Evolutionary conservation across 257 asterid species (phyloP).

Genomic region (Coffea canephora): DNA sequence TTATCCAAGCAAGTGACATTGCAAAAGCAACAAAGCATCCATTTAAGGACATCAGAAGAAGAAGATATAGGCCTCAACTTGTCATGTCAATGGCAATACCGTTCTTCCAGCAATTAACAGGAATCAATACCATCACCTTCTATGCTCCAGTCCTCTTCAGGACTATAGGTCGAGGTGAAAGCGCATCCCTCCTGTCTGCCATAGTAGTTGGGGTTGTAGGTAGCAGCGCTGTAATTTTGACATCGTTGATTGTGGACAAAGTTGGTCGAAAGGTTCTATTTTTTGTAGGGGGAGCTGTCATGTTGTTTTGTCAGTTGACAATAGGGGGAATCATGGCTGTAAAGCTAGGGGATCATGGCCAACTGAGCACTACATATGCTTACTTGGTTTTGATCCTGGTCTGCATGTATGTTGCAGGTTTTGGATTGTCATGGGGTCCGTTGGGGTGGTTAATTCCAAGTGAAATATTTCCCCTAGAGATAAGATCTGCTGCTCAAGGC

Average conservation of each 20-base stretch:
- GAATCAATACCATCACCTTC: slow-evolving; percentile 64
- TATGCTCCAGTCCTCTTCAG: slow-evolving; percentile 69
- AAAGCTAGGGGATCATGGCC: slow-evolving; percentile 49
- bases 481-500: slow-evolving; percentile 71
- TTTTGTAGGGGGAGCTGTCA: slow-evolving; percentile 38
- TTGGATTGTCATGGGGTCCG: slow-evolving; percentile 83
- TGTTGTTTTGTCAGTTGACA: slow-evolving; percentile 43
- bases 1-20: slow-evolving; percentile 40
- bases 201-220: slow-evolving; percentile 53
- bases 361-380: slow-evolving; percentile 38
- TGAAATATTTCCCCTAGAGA: slow-evolving; percentile 70
- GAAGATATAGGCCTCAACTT: slow-evolving; percentile 54
- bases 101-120: slow-evolving; percentile 65
- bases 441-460: slow-evolving; percentile 81
- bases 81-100: slow-evolving; percentile 68
- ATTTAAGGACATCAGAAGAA: slow-evolving; percentile 31
- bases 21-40: slow-evolving; percentile 42
- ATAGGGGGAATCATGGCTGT: slow-evolving; percentile 54
- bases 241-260: slow-evolving; percentile 49
- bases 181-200: slow-evolving; percentile 57
- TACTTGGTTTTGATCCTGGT: slow-evolving; percentile 41
- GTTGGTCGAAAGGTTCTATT: slow-evolving; percentile 45
- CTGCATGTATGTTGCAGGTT: slow-evolving; percentile 58
- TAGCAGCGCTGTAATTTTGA: slow-evolving; percentile 21
- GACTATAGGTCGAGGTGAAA: slow-evolving; percentile 59